Conservation (phyloP, 73 alveolate species). For the Paramecium tetraurelia region DNA sequence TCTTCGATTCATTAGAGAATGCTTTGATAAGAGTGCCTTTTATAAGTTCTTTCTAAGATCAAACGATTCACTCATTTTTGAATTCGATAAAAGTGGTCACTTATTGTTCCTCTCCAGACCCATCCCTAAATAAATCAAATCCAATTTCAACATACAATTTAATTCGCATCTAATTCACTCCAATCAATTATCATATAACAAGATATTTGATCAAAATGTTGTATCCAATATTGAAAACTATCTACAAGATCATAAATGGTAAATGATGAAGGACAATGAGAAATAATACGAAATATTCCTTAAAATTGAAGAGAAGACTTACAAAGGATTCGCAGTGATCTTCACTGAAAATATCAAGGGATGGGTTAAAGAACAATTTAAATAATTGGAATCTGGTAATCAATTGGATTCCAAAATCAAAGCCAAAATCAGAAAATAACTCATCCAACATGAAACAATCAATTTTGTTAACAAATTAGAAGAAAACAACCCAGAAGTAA, state of each 20-base stretch:
- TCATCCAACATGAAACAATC: constrained; percentile 36
- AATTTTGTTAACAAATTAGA: constrained; percentile 34
- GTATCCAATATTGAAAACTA: constrained; percentile 24
- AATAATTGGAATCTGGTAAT: neutral
- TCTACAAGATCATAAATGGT: constrained; percentile 39
- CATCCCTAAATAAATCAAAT: neutral
- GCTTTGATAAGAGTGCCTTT: constrained; percentile 43
- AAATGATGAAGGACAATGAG: constrained; percentile 19
- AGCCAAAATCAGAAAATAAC: constrained; percentile 33
- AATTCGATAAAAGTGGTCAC: constrained; percentile 47
- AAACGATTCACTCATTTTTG: constrained; percentile 46
- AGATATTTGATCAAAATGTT: neutral
- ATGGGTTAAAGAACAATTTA: constrained; percentile 29
- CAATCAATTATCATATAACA: neutral
- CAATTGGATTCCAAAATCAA: neutral
- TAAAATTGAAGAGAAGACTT: constrained; percentile 24
- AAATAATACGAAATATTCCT: constrained; percentile 31
- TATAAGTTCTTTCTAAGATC: constrained; percentile 44
- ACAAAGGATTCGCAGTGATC: constrained; percentile 38
- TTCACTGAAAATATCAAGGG: constrained; percentile 24
- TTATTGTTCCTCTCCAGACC: constrained; percentile 33
- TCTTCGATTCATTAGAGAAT: constrained; percentile 2
- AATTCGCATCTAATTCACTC: neutral
- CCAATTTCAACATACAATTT: neutral
- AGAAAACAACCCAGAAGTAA: constrained; percentile 28